Conservation (phyloP, 2,329 filamentous ascomycete species). For the Thielaviopsis euricoi region DNA sequence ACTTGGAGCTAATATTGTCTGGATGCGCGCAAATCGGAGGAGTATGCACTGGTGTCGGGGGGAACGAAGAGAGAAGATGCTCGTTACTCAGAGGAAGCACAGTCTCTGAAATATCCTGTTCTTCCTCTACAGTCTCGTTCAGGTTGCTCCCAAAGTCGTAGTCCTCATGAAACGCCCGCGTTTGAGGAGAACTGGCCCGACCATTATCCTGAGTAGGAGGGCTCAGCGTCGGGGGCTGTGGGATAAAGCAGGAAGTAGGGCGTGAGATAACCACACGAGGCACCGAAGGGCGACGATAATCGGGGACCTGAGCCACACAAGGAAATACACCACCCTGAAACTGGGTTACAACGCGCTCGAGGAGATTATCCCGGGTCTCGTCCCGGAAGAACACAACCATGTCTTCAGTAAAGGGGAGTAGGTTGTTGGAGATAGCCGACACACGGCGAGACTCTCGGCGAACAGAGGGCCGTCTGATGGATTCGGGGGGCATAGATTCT, state of each 20-base stretch:
- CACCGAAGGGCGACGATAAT: conserved; percentile 7
- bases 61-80: conserved; percentile 11
- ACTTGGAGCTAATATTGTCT: conserved; percentile 6
- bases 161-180: conserved; percentile 2
- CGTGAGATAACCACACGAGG: conserved; percentile 8
- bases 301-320: neutral
- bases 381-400: conserved; percentile 37
- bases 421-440: neutral
- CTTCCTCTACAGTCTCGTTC: neutral
- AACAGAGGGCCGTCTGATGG: neutral
- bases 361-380: conserved; percentile 23
- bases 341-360: conserved; percentile 30
- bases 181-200: conserved; percentile 8
- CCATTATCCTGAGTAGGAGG: neutral
- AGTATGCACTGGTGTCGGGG: conserved; percentile 7
- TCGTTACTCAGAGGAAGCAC: conserved; percentile 4
- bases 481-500: neutral
- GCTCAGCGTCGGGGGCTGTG: neutral
- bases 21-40: conserved; percentile 3
- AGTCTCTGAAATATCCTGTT: neutral
- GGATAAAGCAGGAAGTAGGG: conserved; percentile 1
- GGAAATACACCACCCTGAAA: conserved; percentile 27
- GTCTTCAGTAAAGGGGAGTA: conserved; percentile 42
- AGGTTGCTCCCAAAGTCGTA: conserved; percentile 6
- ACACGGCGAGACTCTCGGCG: conserved; percentile 4